Conservation (phyloP, 352 stramenopile species). For the Phytopythium sindhum region DNA sequence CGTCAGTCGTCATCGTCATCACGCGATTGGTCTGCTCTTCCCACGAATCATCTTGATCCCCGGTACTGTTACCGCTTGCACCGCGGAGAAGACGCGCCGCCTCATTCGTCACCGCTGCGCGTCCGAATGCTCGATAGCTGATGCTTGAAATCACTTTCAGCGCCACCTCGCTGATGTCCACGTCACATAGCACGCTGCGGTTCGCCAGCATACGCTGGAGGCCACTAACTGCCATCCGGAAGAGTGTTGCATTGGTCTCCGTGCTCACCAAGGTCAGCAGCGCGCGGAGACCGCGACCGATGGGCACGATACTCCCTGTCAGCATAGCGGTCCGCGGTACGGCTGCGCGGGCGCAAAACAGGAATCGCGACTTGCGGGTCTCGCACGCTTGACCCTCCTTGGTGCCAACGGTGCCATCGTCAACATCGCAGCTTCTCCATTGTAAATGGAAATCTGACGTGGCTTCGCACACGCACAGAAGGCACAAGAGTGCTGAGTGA, state of each 20-base stretch:
- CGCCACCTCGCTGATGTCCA: constrained; percentile 81
- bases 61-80: neutral
- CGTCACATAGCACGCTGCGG: constrained; percentile 67
- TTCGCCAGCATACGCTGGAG: constrained; percentile 80
- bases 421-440: neutral
- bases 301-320: constrained; percentile 49
- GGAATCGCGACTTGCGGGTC: constrained; percentile 68
- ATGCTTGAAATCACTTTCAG: constrained; percentile 82
- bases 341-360: constrained; percentile 42
- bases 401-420: neutral
- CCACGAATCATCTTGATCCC: neutral
- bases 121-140: constrained; percentile 78
- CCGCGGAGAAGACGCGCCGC: constrained; percentile 29
- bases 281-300: constrained; percentile 55
- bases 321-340: constrained; percentile 38
- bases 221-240: constrained; percentile 72
- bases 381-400: constrained; percentile 11
- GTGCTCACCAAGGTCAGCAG: constrained; percentile 75
- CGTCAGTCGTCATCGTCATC: constrained; percentile 15
- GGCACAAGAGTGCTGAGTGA: constrained; percentile 52
- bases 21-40: constrained; percentile 7
- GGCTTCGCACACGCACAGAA: constrained; percentile 71
- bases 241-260: constrained; percentile 59
- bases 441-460: constrained; percentile 10
- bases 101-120: constrained; percentile 66